phyloP scores from a whole-genome alignment of 139 green algal genomes.

The Coccomyxa sp. region DNA sequence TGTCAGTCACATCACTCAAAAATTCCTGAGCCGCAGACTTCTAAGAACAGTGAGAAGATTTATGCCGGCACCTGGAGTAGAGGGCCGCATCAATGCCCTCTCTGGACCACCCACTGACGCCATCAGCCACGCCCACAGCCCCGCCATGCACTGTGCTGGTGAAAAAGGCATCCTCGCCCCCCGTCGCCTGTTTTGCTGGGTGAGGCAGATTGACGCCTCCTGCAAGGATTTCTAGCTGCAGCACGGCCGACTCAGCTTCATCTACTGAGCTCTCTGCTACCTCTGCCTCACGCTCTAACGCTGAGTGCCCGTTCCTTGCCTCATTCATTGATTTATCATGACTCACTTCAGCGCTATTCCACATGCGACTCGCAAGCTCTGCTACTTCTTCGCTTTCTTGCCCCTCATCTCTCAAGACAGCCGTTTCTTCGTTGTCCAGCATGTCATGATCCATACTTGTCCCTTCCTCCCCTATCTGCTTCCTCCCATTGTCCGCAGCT shows the following conservation, averaged over 20 bases:
- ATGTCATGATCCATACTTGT: too few relatives aligned
- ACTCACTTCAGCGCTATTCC: background rate
- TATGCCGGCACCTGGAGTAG: constrained; percentile 46
- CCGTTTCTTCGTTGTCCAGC: too few relatives aligned
- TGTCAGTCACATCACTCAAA: too few relatives aligned
- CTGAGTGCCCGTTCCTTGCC: too few relatives aligned
- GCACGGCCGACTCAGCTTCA: background rate
- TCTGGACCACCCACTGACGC: constrained; percentile 83
- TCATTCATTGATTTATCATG: too few relatives aligned
- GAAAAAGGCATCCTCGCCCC: constrained; percentile 88
- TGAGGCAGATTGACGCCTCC: constrained; percentile 47
- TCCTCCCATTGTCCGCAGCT: background rate
- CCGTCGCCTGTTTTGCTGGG: constrained; percentile 68
- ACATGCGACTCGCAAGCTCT: background rate
- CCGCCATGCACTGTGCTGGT: constrained; percentile 47
- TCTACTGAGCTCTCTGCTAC: background rate
- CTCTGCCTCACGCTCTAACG: too few relatives aligned
- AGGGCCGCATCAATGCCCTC: constrained; percentile 78
- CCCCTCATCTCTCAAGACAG: background rate
- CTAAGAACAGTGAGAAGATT: too few relatives aligned
- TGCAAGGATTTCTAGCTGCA: background rate
- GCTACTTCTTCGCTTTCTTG: background rate
- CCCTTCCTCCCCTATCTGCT: background rate
- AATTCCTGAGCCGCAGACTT: too few relatives aligned
- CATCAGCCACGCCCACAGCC: constrained; percentile 79